These are phyloP conservation scores for Cercospora berteroae DNA, from an alignment of 2,329 filamentous ascomycete species.

Conservation along the genomic window DNA sequence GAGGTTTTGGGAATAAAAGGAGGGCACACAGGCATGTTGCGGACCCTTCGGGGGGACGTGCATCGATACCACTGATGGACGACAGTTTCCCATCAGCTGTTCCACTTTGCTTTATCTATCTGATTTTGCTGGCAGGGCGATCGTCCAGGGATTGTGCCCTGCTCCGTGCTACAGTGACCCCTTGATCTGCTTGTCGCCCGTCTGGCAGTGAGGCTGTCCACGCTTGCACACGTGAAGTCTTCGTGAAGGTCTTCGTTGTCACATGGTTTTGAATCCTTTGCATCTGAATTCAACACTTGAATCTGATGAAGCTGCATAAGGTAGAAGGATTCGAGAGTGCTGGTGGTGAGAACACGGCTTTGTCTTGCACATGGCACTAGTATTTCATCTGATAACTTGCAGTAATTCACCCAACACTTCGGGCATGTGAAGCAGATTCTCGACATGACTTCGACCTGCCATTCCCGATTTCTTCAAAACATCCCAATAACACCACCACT, in stretches of 20 bases:
- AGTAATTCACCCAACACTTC: neutral
- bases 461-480: neutral
- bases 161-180: no score
- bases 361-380: no score
- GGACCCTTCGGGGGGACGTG: neutral
- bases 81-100: neutral
- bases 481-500: neutral
- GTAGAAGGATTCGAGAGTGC: no score
- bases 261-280: no score
- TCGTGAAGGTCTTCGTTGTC: no score
- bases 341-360: no score
- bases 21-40: neutral
- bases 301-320: no score
- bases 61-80: neutral
- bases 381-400: no score
- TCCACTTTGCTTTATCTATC: neutral
- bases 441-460: neutral
- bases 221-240: no score
- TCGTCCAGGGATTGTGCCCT: neutral
- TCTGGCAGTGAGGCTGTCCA: no score
- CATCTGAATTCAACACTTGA: no score
- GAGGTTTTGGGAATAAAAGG: neutral
- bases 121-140: neutral
- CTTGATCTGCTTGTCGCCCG: no score
- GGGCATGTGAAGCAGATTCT: neutral